Percentiles rank a stretch among this genome's conserved stretches.
Conservation (phyloP, 768 basidiomycete species). For the Amanita rimosa region DNA sequence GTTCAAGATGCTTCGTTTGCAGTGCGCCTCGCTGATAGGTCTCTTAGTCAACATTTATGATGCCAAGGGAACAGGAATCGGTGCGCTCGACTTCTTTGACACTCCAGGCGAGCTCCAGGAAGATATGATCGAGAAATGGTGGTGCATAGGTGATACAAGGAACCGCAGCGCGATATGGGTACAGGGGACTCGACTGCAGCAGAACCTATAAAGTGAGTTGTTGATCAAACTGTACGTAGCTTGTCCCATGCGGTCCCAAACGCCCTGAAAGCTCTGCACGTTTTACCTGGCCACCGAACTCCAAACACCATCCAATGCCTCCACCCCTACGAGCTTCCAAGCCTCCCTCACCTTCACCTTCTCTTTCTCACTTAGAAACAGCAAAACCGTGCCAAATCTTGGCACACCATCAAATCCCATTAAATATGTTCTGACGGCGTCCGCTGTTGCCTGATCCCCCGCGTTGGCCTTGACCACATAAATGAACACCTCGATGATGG, state of each 20-base stretch:
- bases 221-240: background rate
- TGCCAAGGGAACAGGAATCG: conserved; percentile 32
- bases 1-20: conserved; percentile 15
- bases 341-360: conserved; percentile 34
- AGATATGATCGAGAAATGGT: conserved; percentile 81
- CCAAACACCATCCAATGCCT: conserved; percentile 16
- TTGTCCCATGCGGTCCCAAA: background rate
- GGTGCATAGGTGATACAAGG: conserved; percentile 65
- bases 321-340: conserved; percentile 28
- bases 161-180: conserved; percentile 70
- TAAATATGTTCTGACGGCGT: conserved; percentile 34
- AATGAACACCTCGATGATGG: conserved; percentile 43
- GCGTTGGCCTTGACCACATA: conserved; percentile 14
- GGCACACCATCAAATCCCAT: conserved; percentile 39
- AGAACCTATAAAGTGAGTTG: background rate
- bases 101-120: conserved; percentile 12
- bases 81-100: conserved; percentile 61
- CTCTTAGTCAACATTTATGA: conserved; percentile 37
- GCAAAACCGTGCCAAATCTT: conserved; percentile 49
- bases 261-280: too few relatives aligned
- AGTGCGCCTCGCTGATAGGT: background rate
- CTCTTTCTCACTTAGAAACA: conserved; percentile 53
- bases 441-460: conserved; percentile 10
- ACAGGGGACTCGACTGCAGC: conserved; percentile 35
- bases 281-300: conserved; percentile 1